A percentile compares a stretch with the other conserved stretches of the same genome.
phyloP scores from a whole-genome alignment of 2,329 filamentous ascomycete genomes.

The Pseudogymnoascus sp. region DNA sequence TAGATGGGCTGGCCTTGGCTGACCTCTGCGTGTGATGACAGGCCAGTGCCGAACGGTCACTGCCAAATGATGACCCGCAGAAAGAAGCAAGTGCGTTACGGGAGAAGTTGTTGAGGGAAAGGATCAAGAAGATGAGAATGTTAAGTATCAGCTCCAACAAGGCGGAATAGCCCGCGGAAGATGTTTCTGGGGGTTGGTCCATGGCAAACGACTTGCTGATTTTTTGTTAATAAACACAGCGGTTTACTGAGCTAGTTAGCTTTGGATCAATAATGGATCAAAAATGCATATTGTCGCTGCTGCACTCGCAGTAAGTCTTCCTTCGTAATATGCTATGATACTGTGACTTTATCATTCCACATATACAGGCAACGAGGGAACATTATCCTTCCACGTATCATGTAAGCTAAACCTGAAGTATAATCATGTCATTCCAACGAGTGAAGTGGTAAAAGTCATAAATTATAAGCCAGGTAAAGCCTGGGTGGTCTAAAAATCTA shows the following conservation, averaged over 20 bases:
- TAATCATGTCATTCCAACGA: not conserved
- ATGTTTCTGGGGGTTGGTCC: slow-evolving; percentile 1
- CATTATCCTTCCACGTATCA: not conserved
- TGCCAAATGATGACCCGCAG: slow-evolving; percentile 29
- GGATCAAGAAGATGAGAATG: slow-evolving; percentile 49
- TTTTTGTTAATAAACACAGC: not conserved
- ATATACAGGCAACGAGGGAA: not conserved
- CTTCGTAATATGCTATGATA: not conserved
- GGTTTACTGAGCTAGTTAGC: not conserved
- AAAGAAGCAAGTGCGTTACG: slow-evolving; percentile 39
- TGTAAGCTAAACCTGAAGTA: not conserved
- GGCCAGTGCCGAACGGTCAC: not conserved
- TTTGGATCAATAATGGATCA: not conserved
- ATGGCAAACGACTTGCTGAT: not conserved
- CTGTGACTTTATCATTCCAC: not conserved
- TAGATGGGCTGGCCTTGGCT: not conserved
- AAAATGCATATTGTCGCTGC: not conserved
- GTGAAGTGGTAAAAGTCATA: not conserved
- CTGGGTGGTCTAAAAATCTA: not conserved
- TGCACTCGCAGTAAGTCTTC: not conserved
- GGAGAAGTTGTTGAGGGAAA: slow-evolving; percentile 45
- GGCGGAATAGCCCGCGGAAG: not conserved
- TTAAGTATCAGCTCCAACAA: slow-evolving; percentile 33
- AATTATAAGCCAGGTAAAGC: not conserved
- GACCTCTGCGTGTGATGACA: slow-evolving; percentile 5